Evolutionary conservation across 208 protist species (phyloP).

Genomic region (Spongospora subterranea): DNA sequence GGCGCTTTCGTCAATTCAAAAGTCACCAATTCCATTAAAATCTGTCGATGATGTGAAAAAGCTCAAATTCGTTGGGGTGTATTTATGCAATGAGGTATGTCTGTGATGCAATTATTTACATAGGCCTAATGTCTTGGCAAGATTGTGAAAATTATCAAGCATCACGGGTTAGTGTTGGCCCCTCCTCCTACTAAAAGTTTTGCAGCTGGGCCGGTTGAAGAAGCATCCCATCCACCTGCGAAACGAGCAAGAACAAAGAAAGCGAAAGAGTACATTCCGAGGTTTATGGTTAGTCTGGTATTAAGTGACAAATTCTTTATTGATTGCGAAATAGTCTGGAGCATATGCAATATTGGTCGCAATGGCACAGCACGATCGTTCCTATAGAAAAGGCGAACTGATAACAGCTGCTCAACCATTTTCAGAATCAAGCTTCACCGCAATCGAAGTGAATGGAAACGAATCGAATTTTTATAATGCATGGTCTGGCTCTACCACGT

Average conservation of each 20-base stretch:
- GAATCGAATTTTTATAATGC: conserved; percentile 41
- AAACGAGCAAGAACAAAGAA: not conserved
- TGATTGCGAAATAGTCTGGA: not conserved
- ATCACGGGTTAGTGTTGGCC: not conserved
- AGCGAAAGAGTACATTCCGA: conserved; percentile 19
- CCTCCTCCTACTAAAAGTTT: too few relatives aligned
- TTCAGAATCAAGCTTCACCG: conserved; percentile 24
- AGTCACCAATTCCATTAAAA: conserved; percentile 21
- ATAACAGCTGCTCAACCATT: not conserved
- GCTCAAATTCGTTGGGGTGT: not conserved
- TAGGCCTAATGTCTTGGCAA: too few relatives aligned
- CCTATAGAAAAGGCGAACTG: conserved; percentile 8
- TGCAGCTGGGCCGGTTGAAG: not conserved
- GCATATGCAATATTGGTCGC: conserved; percentile 28
- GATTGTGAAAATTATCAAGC: not conserved
- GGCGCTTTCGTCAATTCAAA: conserved; percentile 2
- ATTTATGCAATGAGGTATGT: conserved; percentile 5
- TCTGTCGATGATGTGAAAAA: conserved; percentile 35
- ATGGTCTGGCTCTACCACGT: not conserved
- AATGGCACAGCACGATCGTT: not conserved
- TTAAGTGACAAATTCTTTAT: not conserved
- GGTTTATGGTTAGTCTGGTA: not conserved
- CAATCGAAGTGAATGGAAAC: conserved; percentile 25
- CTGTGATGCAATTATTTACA: not conserved
- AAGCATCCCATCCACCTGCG: not conserved